Evolutionary conservation across 768 basidiomycete genomes (phyloP), one percentile per base, ranked within the genome.

Genomic region (Russula sp.): DNA sequence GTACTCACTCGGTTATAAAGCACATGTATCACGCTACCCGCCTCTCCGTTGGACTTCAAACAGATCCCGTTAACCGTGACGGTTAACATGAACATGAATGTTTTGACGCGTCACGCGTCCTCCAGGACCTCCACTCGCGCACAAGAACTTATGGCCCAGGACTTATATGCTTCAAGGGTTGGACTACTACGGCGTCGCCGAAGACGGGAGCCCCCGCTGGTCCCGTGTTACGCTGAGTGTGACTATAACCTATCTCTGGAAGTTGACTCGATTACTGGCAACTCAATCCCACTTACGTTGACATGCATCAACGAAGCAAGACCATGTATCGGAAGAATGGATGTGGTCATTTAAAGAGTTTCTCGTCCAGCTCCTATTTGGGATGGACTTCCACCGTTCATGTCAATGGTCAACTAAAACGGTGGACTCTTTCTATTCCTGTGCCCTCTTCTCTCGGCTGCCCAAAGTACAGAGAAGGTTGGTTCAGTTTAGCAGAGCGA

Each of bases 211-310:
- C 46, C 42, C 32, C 13, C 1, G 38, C 16, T 18, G 8, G 48
- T 20, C 18, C 40, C 42, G n/a, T 50, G 20, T 34, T n/a, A n/a
- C n/a, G 20, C 55, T 72, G 74, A 76, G 69, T 73, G 61, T 55
- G 78, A 80, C 20, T 75, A 82, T 62, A 85, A 82, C 73, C 75
- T 83, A 52, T 83, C 84, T 54, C 0, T 85, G 84, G 86, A 86
- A 62, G 76, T 86, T 49, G 84, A 81, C 67, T 84, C 83, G 11
- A 72, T 78, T 9, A 67, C 75, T 22, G 79, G 76, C 62, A 78
- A 77, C 10, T 77, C 78, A 40, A 65, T 73, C 48, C 73, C 68
- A 59, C 67, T 3, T 62, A 70, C n/a, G 34, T 54, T 26, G 57
- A 42, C n/a, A 64, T 53, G 18, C 28, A 44, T 40, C 63, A 44